Evolutionary conservation across 495 filamentous ascomycete species (phyloP), one percentile per base, ranked within the genome.

Genomic region (Podospora pseudopauciseta): DNA sequence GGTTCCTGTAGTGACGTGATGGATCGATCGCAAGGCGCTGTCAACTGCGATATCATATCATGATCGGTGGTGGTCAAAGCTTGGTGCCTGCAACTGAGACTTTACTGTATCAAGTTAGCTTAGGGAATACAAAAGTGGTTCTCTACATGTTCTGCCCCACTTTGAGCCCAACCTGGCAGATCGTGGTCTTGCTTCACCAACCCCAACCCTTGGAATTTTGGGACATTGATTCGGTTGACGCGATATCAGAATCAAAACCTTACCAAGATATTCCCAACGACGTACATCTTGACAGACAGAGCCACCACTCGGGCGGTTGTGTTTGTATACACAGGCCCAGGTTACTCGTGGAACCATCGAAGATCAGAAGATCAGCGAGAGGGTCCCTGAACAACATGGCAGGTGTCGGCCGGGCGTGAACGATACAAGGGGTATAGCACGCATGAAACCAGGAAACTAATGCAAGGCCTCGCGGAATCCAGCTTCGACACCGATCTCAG

Each of bases 391-490:
- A 49, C 39, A 49, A 49, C 39, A 49, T 49, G 15, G 9, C 39
- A 49, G 9, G 39, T 49, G 39, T 49, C 39, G 39, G 39, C 6
- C 55, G 27, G 66, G 69, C 58, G 63, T 59, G 67, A 60, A 66
- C 63, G 67, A 63, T 32, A 30, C 26, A 63, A 26, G 23, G 27
- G 39, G 53, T 58, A 63, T 44, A 69, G 68, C 68, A 71, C 56
- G 32, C 28, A 75, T 72, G 69, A 65, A 67, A 61, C 69, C 68
- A 63, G 71, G 69, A 69, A 73, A 64, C 73, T 73, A 75, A 73
- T 73, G 69, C 69, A 73, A 71, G 69, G 65, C 60, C 63, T 44
- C 61, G 67, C 28, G 30, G 23, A 59, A 34, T 59, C 53, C 66
- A 67, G 64, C 61, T 68, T 66, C 66, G 68, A 68, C 63, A 72